Percentiles rank a stretch among this genome's conserved stretches.
Evolutionary conservation across 1,284 basidiomycete genomes (phyloP).

Genomic region (Austropuccinia psidii): DNA sequence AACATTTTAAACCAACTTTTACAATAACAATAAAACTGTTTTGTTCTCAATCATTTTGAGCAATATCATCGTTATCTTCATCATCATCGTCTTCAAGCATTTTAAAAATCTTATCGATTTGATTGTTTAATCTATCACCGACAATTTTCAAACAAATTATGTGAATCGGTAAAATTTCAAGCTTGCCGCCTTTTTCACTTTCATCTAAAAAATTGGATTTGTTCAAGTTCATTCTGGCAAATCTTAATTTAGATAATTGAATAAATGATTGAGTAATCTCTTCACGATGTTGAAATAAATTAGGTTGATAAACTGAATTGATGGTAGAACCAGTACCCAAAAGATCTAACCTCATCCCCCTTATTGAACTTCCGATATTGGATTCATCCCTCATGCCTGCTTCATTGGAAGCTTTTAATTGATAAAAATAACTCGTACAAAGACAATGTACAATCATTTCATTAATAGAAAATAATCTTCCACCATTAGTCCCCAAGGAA

Average conservation of each 20-base stretch:
- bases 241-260: background rate
- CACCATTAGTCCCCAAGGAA: too few species aligned
- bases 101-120: background rate
- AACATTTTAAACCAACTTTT: too few species aligned
- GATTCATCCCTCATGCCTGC: background rate
- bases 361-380: background rate
- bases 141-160: background rate
- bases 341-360: background rate
- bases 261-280: constrained; percentile 8
- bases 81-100: background rate
- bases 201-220: background rate
- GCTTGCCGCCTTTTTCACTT: background rate
- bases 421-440: constrained; percentile 14
- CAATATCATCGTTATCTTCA: background rate
- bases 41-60: too few species aligned
- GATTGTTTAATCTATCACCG: background rate
- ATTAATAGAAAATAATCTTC: constrained; percentile 3
- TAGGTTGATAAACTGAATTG: background rate
- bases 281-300: constrained; percentile 12
- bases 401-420: background rate
- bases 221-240: background rate
- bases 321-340: constrained; percentile 1
- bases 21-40: too few species aligned
- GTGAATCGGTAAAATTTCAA: background rate
- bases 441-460: constrained; percentile 8